These are phyloP conservation scores for Yamadazyma diospyri DNA, from an alignment of 1,139 yeast genomes.

Conservation along the genomic window DNA sequence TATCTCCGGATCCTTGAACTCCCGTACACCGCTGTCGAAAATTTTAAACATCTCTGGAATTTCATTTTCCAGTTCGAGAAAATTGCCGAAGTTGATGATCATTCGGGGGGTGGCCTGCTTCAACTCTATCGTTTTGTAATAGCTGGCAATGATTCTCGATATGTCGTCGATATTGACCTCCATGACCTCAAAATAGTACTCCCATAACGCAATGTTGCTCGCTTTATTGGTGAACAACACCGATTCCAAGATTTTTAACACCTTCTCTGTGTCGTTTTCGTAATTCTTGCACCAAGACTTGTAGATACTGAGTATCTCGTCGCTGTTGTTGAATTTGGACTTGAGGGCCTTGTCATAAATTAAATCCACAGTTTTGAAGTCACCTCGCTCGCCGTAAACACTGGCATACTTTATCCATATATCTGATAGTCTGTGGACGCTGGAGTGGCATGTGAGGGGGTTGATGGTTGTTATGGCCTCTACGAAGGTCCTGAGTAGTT, in stretches of 20 bases:
- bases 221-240: conserved; percentile 33
- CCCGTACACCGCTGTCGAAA: conserved; percentile 62
- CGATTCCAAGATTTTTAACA: conserved; percentile 49
- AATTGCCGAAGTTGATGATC: conserved; percentile 63
- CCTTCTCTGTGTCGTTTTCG: conserved; percentile 40
- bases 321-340: conserved; percentile 62
- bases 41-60: conserved; percentile 55
- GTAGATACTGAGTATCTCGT: conserved; percentile 69
- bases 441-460: conserved; percentile 50
- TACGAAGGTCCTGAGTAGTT: conserved; percentile 56
- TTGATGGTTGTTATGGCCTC: conserved; percentile 66
- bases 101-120: conserved; percentile 70
- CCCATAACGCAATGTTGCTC: conserved; percentile 54
- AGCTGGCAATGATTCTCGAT: conserved; percentile 33
- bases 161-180: conserved; percentile 51
- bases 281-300: conserved; percentile 71
- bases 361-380: conserved; percentile 58
- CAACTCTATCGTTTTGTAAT: conserved; percentile 56
- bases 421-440: conserved; percentile 36
- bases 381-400: conserved; percentile 55
- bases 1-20: conserved; percentile 59
- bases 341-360: conserved; percentile 64
- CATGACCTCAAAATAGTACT: conserved; percentile 66
- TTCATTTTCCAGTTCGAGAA: conserved; percentile 48
- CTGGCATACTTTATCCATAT: conserved; percentile 73